Evolutionary conservation across 441 rosid species (phyloP), one percentile per base, ranked within the genome.

Genomic region (Metrosideros polymorpha): DNA sequence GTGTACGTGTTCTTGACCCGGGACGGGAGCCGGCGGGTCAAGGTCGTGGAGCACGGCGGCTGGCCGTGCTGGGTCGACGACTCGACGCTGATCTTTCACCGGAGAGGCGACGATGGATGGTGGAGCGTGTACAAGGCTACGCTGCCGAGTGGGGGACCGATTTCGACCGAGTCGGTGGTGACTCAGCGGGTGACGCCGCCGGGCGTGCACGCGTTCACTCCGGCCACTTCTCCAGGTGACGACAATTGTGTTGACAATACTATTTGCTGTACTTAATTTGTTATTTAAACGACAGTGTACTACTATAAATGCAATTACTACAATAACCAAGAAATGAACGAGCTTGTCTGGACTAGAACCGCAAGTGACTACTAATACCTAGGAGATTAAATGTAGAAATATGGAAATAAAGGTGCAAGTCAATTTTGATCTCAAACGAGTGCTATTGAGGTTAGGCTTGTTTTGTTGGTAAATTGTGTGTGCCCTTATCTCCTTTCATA

Each of bases 1-100:
- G 92, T 96, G 83, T 95, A 94, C 51, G 88, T 95, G 1, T 97
- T 95, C 91, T 89, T 88, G 86, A 97, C 98, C 89, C 89, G 91
- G 32, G 95, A 97, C 83, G 98, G 98, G 85, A 89, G 91, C 88
- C 92, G 59, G 55, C 94, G 99, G 83, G 93, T 91, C 85, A 95
- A 95, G 91, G 92, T 92, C 22, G 96, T 94, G 82, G 93, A 95
- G 85, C 96, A 93, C 89, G 99, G 99, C 79, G 99, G 98, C 0
- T 96, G 99, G 99, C 98, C 99, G 57, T 89, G 94, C 90, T 95
- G 99, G 99, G 93, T 92, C 12, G 99, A 97, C 89, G 97, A 95
- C 10, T 90, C 88, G 14, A 95, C 97, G 13, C 86, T 97, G 6
- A 95, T 88, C 85, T 95, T 97, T 87, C 99, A 95, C 84, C 91